Conservation (phyloP, 495 filamentous ascomycete species). For the Glutinoglossum americanum region DNA sequence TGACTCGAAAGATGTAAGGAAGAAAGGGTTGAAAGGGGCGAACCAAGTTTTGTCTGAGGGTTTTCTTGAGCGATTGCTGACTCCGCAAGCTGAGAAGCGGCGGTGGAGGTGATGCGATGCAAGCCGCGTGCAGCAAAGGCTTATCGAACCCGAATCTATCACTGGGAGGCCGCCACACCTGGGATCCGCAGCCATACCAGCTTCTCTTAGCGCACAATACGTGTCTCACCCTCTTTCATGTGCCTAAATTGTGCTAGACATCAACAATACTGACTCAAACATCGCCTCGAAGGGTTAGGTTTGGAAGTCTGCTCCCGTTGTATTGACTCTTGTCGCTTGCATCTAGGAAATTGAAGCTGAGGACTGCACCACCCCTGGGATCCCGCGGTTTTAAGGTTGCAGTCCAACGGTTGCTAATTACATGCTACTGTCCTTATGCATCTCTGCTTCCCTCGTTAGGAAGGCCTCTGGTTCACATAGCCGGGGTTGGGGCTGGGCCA, state of each 20-base stretch:
- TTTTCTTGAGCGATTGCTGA: not conserved
- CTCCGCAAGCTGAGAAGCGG: not conserved
- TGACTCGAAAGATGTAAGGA: not conserved
- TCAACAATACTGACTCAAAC: too few species aligned
- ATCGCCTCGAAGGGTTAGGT: too few species aligned
- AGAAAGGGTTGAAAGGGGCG: not conserved
- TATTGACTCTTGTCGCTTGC: too few species aligned
- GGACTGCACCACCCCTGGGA: too few species aligned
- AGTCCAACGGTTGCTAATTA: not conserved
- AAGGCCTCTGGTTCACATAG: constrained; percentile 1
- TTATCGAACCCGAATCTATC: not conserved
- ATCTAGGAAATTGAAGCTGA: too few species aligned
- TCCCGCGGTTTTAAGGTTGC: too few species aligned
- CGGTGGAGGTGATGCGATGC: not conserved
- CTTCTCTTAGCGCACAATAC: not conserved
- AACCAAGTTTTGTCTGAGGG: not conserved
- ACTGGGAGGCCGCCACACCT: not conserved
- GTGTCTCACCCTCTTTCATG: not conserved
- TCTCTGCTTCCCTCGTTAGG: not conserved
- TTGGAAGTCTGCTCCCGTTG: too few species aligned
- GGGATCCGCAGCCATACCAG: too few species aligned
- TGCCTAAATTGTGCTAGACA: not conserved
- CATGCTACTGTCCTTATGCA: not conserved
- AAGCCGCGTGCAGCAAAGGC: not conserved
- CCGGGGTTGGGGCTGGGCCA: constrained; percentile 5